Conservation (phyloP, 331 rosid genomes). For the Prunus yedoensis region DNA sequence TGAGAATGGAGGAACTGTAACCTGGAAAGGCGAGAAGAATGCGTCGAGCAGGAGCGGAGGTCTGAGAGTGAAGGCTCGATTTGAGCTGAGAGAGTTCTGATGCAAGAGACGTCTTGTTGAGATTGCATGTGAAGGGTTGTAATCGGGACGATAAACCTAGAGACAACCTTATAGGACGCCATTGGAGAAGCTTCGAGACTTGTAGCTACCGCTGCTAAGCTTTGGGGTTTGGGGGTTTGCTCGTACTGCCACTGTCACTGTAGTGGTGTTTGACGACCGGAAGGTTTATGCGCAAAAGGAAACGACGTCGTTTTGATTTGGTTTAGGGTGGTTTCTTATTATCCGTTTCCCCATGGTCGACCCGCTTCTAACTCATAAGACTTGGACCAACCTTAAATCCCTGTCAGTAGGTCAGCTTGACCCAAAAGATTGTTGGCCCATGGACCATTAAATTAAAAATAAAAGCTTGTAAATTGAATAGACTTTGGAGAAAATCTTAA, state of each 20-base stretch:
- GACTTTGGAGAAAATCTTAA: too few species aligned
- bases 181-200: conserved; percentile 27
- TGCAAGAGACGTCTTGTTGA: conserved; percentile 33
- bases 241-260: neutral
- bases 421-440: too few species aligned
- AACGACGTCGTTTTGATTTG: neutral
- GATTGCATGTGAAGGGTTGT: conserved; percentile 36
- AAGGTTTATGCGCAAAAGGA: neutral
- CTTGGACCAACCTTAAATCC: neutral
- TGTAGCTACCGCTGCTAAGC: neutral
- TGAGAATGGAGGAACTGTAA: conserved; percentile 22
- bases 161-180: conserved; percentile 55
- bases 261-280: neutral
- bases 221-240: neutral
- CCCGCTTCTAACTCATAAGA: neutral
- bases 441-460: too few species aligned
- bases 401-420: too few species aligned
- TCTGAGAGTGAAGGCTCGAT: conserved; percentile 23
- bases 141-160: conserved; percentile 62
- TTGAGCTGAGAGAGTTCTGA: conserved; percentile 35
- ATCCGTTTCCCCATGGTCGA: neutral
- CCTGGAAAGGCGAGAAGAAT: conserved; percentile 56
- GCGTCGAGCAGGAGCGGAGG: conserved; percentile 35
- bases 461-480: too few species aligned
- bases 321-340: neutral